phyloP scores from a whole-genome alignment of 2,329 filamentous ascomycete genomes.

The Domatiomyces globalis region DNA sequence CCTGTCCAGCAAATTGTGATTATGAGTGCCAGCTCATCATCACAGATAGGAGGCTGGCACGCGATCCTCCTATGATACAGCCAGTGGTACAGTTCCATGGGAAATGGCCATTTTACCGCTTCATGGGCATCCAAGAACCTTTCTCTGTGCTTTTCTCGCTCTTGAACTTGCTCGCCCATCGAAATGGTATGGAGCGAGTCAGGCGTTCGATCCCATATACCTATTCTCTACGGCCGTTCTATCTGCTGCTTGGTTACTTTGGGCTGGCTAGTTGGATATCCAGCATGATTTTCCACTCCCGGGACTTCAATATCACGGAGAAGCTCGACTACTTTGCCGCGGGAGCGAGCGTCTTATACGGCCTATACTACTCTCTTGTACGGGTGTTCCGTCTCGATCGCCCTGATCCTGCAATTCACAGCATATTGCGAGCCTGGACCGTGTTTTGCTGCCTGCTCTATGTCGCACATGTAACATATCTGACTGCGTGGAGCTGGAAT shows the following conservation, averaged over 20 bases:
- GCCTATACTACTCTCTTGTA: constrained; percentile 71
- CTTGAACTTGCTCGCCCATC: constrained; percentile 79
- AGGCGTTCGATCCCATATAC: constrained; percentile 53
- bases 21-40: constrained; percentile 94
- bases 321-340: constrained; percentile 94
- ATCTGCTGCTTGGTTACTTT: constrained; percentile 63
- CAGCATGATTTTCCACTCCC: constrained; percentile 81
- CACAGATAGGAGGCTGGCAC: constrained; percentile 54
- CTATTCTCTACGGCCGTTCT: constrained; percentile 69
- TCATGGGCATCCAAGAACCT: constrained; percentile 88
- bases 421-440: constrained; percentile 61
- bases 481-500: constrained; percentile 78
- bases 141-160: constrained; percentile 87
- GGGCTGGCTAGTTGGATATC: constrained; percentile 75
- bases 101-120: constrained; percentile 92
- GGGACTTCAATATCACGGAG: constrained; percentile 76
- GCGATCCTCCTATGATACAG: constrained; percentile 48
- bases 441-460: constrained; percentile 58
- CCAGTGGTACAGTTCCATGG: constrained; percentile 86
- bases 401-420: constrained; percentile 34
- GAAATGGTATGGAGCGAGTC: constrained; percentile 58
- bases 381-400: constrained; percentile 71
- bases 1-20: constrained; percentile 87
- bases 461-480: constrained; percentile 61
- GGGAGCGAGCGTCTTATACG: constrained; percentile 78